Base-by-base conservation (phyloP, 345 rosid genomes). In the Brassica incana region DNA sequence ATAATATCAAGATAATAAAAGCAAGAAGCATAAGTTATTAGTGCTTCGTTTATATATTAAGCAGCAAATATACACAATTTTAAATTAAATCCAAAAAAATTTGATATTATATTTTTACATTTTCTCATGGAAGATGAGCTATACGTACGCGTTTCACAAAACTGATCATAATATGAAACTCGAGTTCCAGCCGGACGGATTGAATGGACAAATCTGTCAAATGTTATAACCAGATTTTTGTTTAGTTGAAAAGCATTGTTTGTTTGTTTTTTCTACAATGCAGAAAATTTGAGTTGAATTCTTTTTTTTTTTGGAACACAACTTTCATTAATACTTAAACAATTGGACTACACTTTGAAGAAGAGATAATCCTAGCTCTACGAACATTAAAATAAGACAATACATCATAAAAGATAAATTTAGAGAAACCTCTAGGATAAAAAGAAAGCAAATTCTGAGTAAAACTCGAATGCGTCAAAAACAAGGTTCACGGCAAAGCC, bases 11-110 rank as follows among this genome's bases (percentile, higher is more conserved):
- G 15, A 59, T 27, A 50, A 60, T 76, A 60, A 69, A 25, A 27
- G 59, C 43, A 78, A 71, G 72, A 78, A 54, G 32, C 10, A 69
- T 48, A 32, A 20, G 61, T 29, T 62, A 62, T 10, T 38, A 23
- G 71, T 20, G 80, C 38, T 18, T 69, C 16, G 3, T 69, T 60
- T 29, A 36, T 36, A 33, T 35, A 10, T 4, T 38, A 27, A 27
- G n/a, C 2, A 61, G 8, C 33, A 61, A 11, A 60, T 20, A 5
- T 8, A 59, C 30, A 59, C 11, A 58, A 18, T 18, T 54, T 54
- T 18, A 58, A 58, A 18, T 8, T 7, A 8, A 20, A 2, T 48
- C 62, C 27, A 58, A 15, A 7, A 54, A 16, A 6, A 4, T 18
- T 58, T 58, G 62, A 20, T 58, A 56, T 15, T 2, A 56, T 56